phyloP scores from a whole-genome alignment of 1,284 basidiomycete species.

The Wolfiporia cocos region DNA sequence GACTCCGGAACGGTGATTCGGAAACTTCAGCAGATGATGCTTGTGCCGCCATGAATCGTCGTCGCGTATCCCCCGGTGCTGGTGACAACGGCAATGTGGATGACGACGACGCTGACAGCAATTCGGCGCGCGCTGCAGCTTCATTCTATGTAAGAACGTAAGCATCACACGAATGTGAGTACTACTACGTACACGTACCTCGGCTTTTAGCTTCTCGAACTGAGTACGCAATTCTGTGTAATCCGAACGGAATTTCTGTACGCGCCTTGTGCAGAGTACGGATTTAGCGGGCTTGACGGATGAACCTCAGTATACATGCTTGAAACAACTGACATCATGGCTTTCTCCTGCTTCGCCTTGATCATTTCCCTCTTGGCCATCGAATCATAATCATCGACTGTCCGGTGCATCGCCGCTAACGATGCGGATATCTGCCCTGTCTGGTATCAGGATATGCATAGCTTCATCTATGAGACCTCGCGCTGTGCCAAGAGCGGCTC shows the following conservation, averaged over 20 bases:
- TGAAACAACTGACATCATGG: constrained; percentile 77
- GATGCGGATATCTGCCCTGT: constrained; percentile 94
- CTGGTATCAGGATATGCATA: constrained; percentile 10
- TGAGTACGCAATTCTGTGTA: constrained; percentile 66
- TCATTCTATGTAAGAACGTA: constrained; percentile 38
- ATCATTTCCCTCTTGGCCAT: constrained; percentile 95
- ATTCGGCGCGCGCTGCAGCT: constrained; percentile 51
- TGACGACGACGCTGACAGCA: constrained; percentile 39
- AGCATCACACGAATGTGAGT: not conserved
- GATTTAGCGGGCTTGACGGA: not conserved
- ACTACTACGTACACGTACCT: constrained; percentile 28
- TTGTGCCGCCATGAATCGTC: constrained; percentile 48
- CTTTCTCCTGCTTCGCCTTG: constrained; percentile 92
- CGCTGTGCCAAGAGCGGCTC: not conserved
- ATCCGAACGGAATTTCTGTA: constrained; percentile 77
- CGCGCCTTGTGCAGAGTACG: constrained; percentile 45
- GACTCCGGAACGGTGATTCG: constrained; percentile 70
- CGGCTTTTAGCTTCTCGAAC: constrained; percentile 62
- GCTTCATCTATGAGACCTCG: not conserved
- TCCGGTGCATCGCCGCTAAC: constrained; percentile 85
- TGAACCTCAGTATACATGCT: too few species aligned
- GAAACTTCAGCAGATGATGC: constrained; percentile 41
- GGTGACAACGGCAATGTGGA: constrained; percentile 43
- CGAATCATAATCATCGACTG: constrained; percentile 93
- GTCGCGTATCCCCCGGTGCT: constrained; percentile 46